phyloP scores from a whole-genome alignment of 2,329 filamentous ascomycete genomes.

The Fusarium stilboides region DNA sequence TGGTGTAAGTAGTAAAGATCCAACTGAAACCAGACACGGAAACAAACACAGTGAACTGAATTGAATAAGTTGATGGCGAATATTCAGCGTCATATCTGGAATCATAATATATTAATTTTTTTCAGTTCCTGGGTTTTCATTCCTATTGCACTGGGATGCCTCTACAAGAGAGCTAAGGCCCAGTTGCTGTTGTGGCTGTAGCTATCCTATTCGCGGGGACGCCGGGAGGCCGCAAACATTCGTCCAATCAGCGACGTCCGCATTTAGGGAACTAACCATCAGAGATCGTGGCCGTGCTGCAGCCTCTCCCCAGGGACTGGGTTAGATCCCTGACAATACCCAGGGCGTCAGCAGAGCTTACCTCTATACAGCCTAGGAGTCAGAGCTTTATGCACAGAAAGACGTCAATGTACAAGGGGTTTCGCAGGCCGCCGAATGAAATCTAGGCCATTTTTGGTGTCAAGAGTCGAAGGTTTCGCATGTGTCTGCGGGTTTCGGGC shows the following conservation, averaged over 20 bases:
- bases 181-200: conserved; percentile 46
- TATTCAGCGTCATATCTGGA: conserved; percentile 2
- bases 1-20: conserved; percentile 4
- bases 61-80: conserved; percentile 13
- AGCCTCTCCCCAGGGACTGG: conserved; percentile 3
- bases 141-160: conserved; percentile 37
- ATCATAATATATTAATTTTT: conserved; percentile 33
- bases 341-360: conserved; percentile 40
- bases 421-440: conserved; percentile 28
- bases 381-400: conserved; percentile 20
- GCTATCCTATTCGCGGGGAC: conserved; percentile 43
- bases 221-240: conserved; percentile 47
- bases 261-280: conserved; percentile 4
- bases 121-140: conserved; percentile 1
- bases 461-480: conserved; percentile 33
- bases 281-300: conserved; percentile 44
- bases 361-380: conserved; percentile 41
- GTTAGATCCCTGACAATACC: conserved; percentile 1
- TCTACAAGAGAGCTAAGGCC: conserved; percentile 37
- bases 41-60: conserved; percentile 8
- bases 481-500: background rate
- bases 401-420: conserved; percentile 21
- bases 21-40: background rate
- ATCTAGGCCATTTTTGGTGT: conserved; percentile 32
- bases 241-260: conserved; percentile 34